Base-by-base conservation (phyloP, 2,329 filamentous ascomycete genomes). In the Trichoderma sp. region DNA sequence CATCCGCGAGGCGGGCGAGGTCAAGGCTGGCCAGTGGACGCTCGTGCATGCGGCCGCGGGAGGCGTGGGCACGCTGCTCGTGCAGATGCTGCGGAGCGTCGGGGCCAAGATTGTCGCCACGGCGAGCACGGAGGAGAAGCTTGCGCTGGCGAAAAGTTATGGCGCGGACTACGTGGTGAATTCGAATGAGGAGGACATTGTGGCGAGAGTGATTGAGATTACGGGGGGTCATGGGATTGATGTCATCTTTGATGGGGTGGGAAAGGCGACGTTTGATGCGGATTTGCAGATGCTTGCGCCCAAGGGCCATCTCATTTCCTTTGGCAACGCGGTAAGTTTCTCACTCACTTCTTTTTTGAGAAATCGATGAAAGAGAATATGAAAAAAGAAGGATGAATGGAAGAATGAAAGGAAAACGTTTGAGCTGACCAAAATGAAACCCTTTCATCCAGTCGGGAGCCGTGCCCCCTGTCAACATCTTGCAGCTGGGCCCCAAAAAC, bases 31-130 rank as follows among this genome's bases (percentile, higher is more conserved):
- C 1, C 91, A 96, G 70, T 95, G 90, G 88, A 83, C 92, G 0
- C 85, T 97, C 2, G 87, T 97, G 17, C 92, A 95, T 71, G 93
- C 93, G 0, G 93, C 93, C 0, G 92, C 92, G 0, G 93, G 93
- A 17, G 93, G 93, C 17, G 91, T 92, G 0, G 91, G 91, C 0
- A 79, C 89, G 50, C 85, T 91, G 77, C 82, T 97, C 30, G 87
- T 87, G 45, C 92, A 96, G 81, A 78, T 96, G 69, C 79, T 96
- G 47, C 85, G 84, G 69, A 80, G 83, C 0, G 81, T 93, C 2
- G 93, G 92, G 1, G 93, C 91, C 14, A 86, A 85, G 70, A 87
- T 89, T 24, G 95, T 97, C 72, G 93, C 88, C 1, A 94, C 92
- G 4, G 91, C 91, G 0, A 88, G 88, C 55, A 90, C 88, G 43